A percentile compares a stretch with the other conserved stretches of the same genome.
phyloP scores from a whole-genome alignment of 2,329 filamentous ascomycete species.

The Talaromyces sp. region DNA sequence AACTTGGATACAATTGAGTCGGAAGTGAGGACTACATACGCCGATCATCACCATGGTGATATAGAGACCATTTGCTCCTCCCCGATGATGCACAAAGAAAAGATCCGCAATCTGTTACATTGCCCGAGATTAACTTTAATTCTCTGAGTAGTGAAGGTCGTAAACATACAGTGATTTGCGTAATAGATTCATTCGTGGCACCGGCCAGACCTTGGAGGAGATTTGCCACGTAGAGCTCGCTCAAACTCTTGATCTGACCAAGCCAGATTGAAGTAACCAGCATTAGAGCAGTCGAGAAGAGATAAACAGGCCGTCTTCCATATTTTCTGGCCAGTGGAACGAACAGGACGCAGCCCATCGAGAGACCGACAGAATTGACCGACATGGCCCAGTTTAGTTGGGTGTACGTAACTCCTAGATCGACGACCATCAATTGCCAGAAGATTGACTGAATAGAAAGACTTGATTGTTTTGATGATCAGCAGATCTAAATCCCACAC shows the following conservation, averaged over 20 bases:
- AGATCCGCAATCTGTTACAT: slow-evolving; percentile 42
- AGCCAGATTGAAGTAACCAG: slow-evolving; percentile 42
- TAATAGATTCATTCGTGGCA: slow-evolving; percentile 40
- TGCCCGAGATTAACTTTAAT: neutral
- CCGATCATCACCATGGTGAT: slow-evolving; percentile 40
- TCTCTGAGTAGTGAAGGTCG: neutral
- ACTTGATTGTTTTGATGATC: neutral
- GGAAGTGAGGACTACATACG: slow-evolving; percentile 23
- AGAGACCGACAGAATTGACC: slow-evolving; percentile 44
- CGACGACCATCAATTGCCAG: slow-evolving; percentile 46
- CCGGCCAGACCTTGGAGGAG: slow-evolving; percentile 39
- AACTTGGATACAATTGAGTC: neutral
- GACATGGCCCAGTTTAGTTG: slow-evolving; percentile 47
- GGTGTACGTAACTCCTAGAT: slow-evolving; percentile 43
- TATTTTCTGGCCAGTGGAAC: slow-evolving; percentile 48
- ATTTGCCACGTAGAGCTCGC: slow-evolving; percentile 46
- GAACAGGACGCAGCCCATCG: slow-evolving; percentile 45
- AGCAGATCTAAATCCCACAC: neutral
- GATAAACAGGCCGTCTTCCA: slow-evolving; percentile 46
- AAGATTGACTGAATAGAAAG: slow-evolving; percentile 34
- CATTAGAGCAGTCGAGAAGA: slow-evolving; percentile 41
- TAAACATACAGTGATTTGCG: slow-evolving; percentile 33
- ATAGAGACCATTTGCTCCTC: slow-evolving; percentile 49
- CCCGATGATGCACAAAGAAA: slow-evolving; percentile 52
- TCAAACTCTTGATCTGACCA: slow-evolving; percentile 36